A percentile compares a stretch with the other conserved stretches of the same genome.
These are phyloP conservation scores for Talaromyces sp. DNA, from an alignment of 2,329 filamentous ascomycete genomes.

Conservation along the genomic window DNA sequence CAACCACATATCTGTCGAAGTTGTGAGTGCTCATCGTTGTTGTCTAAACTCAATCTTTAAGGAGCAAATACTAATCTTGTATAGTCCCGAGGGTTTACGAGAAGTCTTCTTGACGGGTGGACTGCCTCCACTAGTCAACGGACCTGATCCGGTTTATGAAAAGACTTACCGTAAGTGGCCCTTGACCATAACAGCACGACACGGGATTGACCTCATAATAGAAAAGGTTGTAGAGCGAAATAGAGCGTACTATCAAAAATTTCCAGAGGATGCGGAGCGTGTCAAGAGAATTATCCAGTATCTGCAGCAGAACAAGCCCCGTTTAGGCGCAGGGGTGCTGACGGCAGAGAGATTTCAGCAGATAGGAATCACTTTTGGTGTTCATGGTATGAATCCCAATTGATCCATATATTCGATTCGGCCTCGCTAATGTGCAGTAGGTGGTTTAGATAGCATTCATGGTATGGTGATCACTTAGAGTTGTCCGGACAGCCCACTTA, in stretches of 20 bases:
- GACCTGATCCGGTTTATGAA: conserved; percentile 70
- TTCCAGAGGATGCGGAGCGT: conserved; percentile 68
- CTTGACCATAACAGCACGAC: neutral
- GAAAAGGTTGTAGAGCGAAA: conserved; percentile 69
- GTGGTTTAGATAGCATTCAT: conserved; percentile 72
- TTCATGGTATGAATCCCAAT: conserved; percentile 55
- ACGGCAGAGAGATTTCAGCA: conserved; percentile 72
- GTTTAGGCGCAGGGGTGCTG: conserved; percentile 66
- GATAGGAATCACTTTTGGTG: conserved; percentile 72
- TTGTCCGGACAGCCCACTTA: neutral
- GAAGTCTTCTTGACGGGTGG: conserved; percentile 86
- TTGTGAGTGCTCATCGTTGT: conserved; percentile 42
- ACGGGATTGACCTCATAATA: conserved; percentile 24
- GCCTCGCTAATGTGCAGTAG: conserved; percentile 25
- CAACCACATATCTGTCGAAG: conserved; percentile 77
- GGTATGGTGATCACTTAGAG: conserved; percentile 31
- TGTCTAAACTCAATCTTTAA: neutral
- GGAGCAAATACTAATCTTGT: neutral
- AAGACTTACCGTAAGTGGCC: conserved; percentile 55
- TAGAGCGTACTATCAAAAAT: conserved; percentile 76
- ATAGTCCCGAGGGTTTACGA: conserved; percentile 65
- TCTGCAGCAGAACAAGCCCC: conserved; percentile 60
- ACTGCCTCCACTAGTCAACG: conserved; percentile 68
- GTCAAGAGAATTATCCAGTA: conserved; percentile 65
- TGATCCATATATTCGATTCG: neutral